A percentile compares a stretch with the other conserved stretches of the same genome.
Conservation (phyloP, 164 flowering plant species). For the Magnolia kwangsiensis region DNA sequence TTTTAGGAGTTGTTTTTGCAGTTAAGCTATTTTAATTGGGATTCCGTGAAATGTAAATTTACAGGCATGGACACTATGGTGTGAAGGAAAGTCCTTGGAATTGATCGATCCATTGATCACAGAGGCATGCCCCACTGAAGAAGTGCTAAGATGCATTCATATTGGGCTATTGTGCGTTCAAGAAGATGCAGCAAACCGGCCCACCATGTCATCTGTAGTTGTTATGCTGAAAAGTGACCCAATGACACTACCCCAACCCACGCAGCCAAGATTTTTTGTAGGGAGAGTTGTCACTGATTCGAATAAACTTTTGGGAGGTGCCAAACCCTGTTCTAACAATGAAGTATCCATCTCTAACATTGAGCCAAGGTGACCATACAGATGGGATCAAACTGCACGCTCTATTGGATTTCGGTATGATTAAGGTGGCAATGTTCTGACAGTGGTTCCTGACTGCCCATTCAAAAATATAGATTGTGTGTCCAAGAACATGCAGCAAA, state of each 20-base stretch:
- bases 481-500: no score
- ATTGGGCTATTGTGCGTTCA: conserved; percentile 55
- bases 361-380: no score
- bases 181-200: conserved; percentile 37
- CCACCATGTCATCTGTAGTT: conserved; percentile 23
- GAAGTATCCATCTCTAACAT: neutral
- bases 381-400: no score
- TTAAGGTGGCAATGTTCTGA: no score
- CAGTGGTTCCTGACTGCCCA: no score
- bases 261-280: neutral
- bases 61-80: conserved; percentile 11
- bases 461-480: no score
- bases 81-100: neutral
- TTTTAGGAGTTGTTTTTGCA: no score
- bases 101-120: conserved; percentile 7
- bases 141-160: conserved; percentile 39
- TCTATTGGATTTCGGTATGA: no score
- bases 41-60: neutral
- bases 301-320: neutral
- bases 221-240: conserved; percentile 1
- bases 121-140: conserved; percentile 2
- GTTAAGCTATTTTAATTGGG: neutral
- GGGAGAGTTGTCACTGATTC: neutral
- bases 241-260: conserved; percentile 1
- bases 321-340: neutral